Percentiles rank a stretch among this genome's conserved stretches.
phyloP scores from a whole-genome alignment of 345 rosid species.

The Eucalyptus sp. region DNA sequence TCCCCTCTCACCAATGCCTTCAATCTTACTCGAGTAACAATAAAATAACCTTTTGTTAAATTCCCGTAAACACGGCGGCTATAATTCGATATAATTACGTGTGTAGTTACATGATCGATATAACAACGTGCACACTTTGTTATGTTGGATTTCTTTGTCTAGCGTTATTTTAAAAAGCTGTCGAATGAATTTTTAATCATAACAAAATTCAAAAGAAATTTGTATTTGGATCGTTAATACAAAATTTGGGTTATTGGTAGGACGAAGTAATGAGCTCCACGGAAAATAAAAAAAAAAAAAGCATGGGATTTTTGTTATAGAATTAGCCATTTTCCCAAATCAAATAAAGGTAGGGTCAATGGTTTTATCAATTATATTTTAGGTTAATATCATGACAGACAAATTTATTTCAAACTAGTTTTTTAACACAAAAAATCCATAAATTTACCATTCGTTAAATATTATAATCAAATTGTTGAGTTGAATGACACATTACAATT shows the following conservation, averaged over 20 bases:
- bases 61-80: neutral
- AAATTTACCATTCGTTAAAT: too few species aligned
- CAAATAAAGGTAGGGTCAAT: neutral
- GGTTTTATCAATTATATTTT: neutral
- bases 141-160: neutral
- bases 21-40: neutral
- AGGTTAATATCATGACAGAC: too few species aligned
- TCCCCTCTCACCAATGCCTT: neutral
- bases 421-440: too few species aligned
- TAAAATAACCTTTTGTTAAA: neutral
- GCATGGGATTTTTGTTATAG: neutral
- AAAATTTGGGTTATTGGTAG: neutral
- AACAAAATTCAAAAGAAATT: neutral
- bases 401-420: too few species aligned
- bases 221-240: neutral
- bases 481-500: rapidly evolving
- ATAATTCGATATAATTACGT: neutral
- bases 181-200: neutral
- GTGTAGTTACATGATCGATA: neutral
- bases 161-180: neutral
- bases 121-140: neutral
- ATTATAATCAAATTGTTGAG: too few species aligned
- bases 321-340: neutral
- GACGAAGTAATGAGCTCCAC: neutral
- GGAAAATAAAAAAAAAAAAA: too few species aligned